phyloP scores from a whole-genome alignment of 352 stramenopile genomes.

The Elongisporangium prolatum region DNA sequence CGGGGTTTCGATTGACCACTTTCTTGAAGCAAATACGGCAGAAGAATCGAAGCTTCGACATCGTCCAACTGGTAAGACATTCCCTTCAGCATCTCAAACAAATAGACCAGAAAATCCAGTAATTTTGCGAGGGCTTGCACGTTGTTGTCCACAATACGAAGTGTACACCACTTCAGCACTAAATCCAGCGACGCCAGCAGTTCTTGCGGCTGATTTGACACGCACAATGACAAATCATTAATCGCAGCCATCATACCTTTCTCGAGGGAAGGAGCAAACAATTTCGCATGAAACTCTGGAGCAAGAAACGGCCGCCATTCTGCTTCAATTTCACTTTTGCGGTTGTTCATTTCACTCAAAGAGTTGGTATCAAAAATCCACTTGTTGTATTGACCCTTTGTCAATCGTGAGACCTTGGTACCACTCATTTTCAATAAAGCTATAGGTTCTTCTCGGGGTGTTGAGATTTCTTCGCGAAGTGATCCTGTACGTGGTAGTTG shows the following conservation, averaged over 20 bases:
- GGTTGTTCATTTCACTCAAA: constrained; percentile 51
- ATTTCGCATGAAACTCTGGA: constrained; percentile 61
- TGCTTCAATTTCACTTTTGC: constrained; percentile 68
- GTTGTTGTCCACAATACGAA: constrained; percentile 87
- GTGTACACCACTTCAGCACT: constrained; percentile 81
- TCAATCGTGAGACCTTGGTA: constrained; percentile 49
- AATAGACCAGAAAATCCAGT: constrained; percentile 73
- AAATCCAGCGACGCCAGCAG: constrained; percentile 66
- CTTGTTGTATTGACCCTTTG: constrained; percentile 72
- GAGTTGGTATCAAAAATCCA: constrained; percentile 83
- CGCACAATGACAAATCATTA: constrained; percentile 62
- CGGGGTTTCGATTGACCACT: constrained; percentile 80
- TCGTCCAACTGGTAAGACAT: constrained; percentile 67
- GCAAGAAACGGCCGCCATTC: constrained; percentile 77
- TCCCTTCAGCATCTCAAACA: constrained; percentile 78
- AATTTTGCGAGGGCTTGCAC: constrained; percentile 81
- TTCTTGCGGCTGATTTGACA: constrained; percentile 61
- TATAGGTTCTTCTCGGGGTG: constrained; percentile 8
- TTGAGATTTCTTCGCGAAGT: constrained; percentile 3
- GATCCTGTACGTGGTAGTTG: background rate
- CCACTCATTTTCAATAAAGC: constrained; percentile 59
- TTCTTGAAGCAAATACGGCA: constrained; percentile 81
- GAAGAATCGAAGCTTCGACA: constrained; percentile 74
- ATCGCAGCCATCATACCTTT: constrained; percentile 83
- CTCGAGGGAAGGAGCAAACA: constrained; percentile 75